Evolutionary conservation across 192 early-diverging fungal genomes (phyloP).

Genomic region (Dissophora ornata): DNA sequence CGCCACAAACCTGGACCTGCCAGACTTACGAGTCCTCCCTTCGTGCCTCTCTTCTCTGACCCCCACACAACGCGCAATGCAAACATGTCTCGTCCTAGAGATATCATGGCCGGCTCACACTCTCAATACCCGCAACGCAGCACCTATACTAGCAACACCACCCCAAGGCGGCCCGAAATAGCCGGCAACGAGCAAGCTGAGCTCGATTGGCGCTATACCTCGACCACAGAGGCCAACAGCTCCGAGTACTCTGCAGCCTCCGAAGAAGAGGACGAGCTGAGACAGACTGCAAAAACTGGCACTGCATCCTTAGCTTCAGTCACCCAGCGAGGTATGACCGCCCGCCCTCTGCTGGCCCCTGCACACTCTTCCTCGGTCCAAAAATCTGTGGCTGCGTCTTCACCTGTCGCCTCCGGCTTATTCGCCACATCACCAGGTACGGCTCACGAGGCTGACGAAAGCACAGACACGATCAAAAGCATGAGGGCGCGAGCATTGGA

Average conservation of each 20-base stretch:
- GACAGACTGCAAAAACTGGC: not conserved
- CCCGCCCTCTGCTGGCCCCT: not conserved
- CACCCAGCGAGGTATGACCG: not conserved
- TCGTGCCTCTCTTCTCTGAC: no score
- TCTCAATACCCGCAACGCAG: conserved; percentile 6
- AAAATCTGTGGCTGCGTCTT: not conserved
- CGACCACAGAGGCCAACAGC: conserved; percentile 27
- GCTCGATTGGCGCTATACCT: conserved; percentile 46
- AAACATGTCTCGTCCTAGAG: conserved; percentile 9
- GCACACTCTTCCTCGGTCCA: not conserved
- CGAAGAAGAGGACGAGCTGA: conserved; percentile 18
- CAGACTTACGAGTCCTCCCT: no score
- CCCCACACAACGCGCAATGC: conserved; percentile 18
- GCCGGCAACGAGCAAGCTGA: conserved; percentile 17
- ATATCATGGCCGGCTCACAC: conserved; percentile 10
- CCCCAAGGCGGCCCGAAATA: not conserved
- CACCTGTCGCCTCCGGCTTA: conserved; percentile 13
- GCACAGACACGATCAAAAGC: conserved; percentile 47
- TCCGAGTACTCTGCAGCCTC: conserved; percentile 20
- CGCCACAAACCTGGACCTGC: no score
- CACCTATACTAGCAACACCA: not conserved
- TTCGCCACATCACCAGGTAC: conserved; percentile 24
- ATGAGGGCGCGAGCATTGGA: conserved; percentile 45
- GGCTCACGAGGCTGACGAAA: conserved; percentile 30
- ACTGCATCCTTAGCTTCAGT: not conserved